Evolutionary conservation across 1,284 basidiomycete species (phyloP), one percentile per base, ranked within the genome.

Genomic region (Flammula alnicola): DNA sequence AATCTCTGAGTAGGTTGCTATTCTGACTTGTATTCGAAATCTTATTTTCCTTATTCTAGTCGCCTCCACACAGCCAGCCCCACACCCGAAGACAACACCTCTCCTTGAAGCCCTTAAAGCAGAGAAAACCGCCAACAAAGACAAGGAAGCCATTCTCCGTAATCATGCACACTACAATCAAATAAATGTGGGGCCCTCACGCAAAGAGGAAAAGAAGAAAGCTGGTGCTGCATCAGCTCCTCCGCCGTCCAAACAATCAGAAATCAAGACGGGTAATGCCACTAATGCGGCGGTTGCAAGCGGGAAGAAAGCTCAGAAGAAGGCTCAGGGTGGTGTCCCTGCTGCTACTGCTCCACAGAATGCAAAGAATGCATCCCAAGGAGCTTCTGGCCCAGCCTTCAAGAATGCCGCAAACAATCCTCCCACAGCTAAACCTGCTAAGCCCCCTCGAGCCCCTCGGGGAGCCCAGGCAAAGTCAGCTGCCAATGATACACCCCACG

Each of bases 101-200:
- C 78, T 96, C 19, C 80, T 97, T 26, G 93, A 95, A 60, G 91
- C 93, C 2, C 80, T 97, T 47, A 91, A 90, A 59, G 87, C 87
- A 0, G 86, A 91, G 66, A 89, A 87, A 62, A 77, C 78, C 4
- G 85, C 86, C 0, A 78, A 83, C 59, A 84, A 81, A 54, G 87
- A 89, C 62, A 87, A 83, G 60, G 85, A 86, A 54, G 73, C 81
- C 14, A 86, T 85, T 55, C 72, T 83, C 22, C 81, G 84, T 27
- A 85, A 80, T 46, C 84, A 87, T 23, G 77, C 84, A 0, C 85
- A 86, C 63, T 86, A 86, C 68, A 82, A 83, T 23, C 63, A 65
- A 41, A 56, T 56, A 9, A 62, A 59, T 49, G 52, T 61, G 8
- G 56, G 57, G 19, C 56, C 64, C 14, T 54, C 67, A 6, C 77